Base-by-base conservation (phyloP, 2,329 filamentous ascomycete species). In the Lasiodiplodia citricola region DNA sequence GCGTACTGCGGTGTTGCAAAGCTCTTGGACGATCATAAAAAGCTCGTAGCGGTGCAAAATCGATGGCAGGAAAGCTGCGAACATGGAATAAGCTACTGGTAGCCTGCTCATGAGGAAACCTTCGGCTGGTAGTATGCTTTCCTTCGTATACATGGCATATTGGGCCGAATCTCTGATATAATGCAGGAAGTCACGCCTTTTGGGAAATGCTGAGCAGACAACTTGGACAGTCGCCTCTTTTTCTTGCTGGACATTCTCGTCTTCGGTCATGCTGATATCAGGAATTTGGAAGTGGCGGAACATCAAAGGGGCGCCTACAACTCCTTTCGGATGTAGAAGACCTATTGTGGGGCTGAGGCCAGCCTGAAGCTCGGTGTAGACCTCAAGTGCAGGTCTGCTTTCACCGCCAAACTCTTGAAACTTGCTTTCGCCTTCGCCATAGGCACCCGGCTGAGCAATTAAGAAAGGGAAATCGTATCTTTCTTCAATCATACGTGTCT, bases 41-140 rank as follows among this genome's bases (percentile, higher is more conserved):
- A 88, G 82, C 71, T 92, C 91, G 2, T 95, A 73, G n/a, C 87
- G 87, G 72, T 93, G 87, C 18, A 92, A 81, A 44, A 97, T 87
- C 0, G 89, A 90, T 0, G 94, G 93, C 5, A 96, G 84, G 47
- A 96, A 83, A 66, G 90, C 78, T 0, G 85, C 84, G 70, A 88
- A 82, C 21, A 83, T 75, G 0, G 83, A 79, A 70, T 85, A 84
- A 14, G 73, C 70, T 0, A 78, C 72, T 0, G 87, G 85, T 1
- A 88, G 74, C 23, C 75, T 79, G 52, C 83, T 80, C 25, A 85
- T 75, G 0, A 75, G 83, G 66, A 88, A 87, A n/a, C 79, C 79
- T 0, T 79, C 72, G 1, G 82, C 74, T 0, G 86, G 85, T 3
- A 90, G 75, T 5, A 85, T 81, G 5, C 80, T 73, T 83, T 86